Base-by-base conservation (phyloP, 441 rosid species). In the Eugenia klotzschiana region DNA sequence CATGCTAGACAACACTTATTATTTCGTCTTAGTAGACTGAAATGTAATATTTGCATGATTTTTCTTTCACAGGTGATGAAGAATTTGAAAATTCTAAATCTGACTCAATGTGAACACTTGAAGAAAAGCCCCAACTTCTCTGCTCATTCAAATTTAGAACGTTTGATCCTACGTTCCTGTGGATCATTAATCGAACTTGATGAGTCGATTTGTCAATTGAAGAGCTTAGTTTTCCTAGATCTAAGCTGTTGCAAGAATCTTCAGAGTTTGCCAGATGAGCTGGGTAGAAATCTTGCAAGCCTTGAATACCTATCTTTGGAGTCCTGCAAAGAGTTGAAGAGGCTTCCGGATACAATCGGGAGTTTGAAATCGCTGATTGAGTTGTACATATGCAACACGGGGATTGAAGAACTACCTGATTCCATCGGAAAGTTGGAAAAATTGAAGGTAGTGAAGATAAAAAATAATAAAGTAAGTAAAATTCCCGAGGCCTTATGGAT, bases 231-330 rank as follows among this genome's bases (percentile, higher is more conserved):
- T 56, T 25, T 2, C 2, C 13, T 56, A 11, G 18, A 55, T 11
- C 7, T n/a, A n/a, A n/a, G 0, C 0, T 0, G 0, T 0, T 55
- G 16, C 11, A 0, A 0, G 0, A 54, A 54, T 1, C 8, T 56
- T 56, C 16, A 0, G 0, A n/a, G 29, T 7, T 0, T 55, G 16
- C 29, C 29, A 1, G 1, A 55, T 0, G 60, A n/a, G 16, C 3
- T 55, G 7, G 29, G 7, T 11, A 3, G 29, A n/a, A 1, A n/a
- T n/a, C 60, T 56, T 5, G 0, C 16, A 56, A 25, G 2, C 1
- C 60, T 56, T 3, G 0, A 56, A 56, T n/a, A 56, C 60, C 60
- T 56, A n/a, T 56, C 14, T 56, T 0, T 56, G 3, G 8, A 0
- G 0, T 0, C 0, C 0, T 11, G 16, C 50, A 9, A 0, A 46